Evolutionary conservation across 306 rosid species (phyloP).

Genomic region (Castanea crenata): DNA sequence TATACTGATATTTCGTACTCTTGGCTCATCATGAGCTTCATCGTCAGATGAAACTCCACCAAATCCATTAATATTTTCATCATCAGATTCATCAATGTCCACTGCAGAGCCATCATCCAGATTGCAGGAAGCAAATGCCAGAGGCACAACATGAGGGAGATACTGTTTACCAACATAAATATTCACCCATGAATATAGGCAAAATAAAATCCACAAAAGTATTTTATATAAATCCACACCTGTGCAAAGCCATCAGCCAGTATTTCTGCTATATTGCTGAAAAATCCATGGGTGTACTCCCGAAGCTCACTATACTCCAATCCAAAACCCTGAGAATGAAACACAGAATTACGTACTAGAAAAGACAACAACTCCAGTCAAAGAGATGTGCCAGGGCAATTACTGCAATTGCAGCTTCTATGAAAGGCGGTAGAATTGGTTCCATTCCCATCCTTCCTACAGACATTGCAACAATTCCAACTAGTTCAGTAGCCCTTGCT

Average conservation of each 20-base stretch:
- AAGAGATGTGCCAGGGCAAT: slow-evolving; percentile 29
- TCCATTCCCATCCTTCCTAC: slow-evolving; percentile 88
- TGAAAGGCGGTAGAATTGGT: slow-evolving; percentile 82
- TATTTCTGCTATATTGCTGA: slow-evolving; percentile 93
- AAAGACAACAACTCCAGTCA: slow-evolving; percentile 13
- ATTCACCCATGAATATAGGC: slow-evolving; percentile 27
- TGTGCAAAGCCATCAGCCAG: slow-evolving; percentile 79
- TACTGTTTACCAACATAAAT: slow-evolving; percentile 59
- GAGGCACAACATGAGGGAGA: slow-evolving; percentile 94
- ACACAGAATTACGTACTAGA: background rate
- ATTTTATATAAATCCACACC: slow-evolving; percentile 42
- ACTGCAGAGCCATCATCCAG: slow-evolving; percentile 99
- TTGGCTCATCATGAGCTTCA: slow-evolving; percentile 95
- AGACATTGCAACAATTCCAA: slow-evolving; percentile 98
- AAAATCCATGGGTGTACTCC: slow-evolving; percentile 97
- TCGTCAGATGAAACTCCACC: slow-evolving; percentile 99
- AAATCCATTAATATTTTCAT: slow-evolving; percentile 79
- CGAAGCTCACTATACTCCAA: slow-evolving; percentile 93
- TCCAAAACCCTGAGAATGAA: slow-evolving; percentile 73
- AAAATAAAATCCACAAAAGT: slow-evolving; percentile 20
- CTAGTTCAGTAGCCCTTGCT: slow-evolving; percentile 96
- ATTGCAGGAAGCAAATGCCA: slow-evolving; percentile 92
- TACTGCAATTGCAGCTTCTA: slow-evolving; percentile 95
- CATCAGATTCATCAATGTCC: slow-evolving; percentile 82
- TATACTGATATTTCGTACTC: slow-evolving; percentile 89